These are phyloP conservation scores for Moesziomyces sp. DNA, from an alignment of 1,284 basidiomycete genomes.

Conservation along the genomic window DNA sequence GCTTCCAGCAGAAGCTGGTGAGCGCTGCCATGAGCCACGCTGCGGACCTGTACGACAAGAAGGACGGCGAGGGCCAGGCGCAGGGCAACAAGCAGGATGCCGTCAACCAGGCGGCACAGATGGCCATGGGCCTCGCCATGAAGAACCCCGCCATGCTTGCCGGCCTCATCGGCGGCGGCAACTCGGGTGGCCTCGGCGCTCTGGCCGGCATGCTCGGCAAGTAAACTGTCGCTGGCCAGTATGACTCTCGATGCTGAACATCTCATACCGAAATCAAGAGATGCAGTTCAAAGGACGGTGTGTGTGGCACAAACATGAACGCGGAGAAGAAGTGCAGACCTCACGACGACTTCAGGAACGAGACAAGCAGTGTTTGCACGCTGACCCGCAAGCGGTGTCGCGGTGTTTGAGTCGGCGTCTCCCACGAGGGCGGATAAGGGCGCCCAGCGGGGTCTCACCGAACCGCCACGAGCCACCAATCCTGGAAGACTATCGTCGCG, in stretches of 20 bases:
- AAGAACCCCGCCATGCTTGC: conserved; percentile 56
- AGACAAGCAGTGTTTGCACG: too few relatives aligned
- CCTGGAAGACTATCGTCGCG: too few relatives aligned
- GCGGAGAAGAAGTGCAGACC: too few relatives aligned
- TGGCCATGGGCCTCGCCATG: conserved; percentile 63
- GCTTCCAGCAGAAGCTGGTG: conserved; percentile 49
- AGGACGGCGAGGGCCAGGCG: conserved; percentile 59
- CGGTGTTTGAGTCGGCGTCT: too few relatives aligned
- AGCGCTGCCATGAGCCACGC: conserved; percentile 47
- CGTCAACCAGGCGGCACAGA: conserved; percentile 64
- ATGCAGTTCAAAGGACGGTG: not conserved
- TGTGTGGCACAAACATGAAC: too few relatives aligned
- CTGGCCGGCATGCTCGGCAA: conserved; percentile 45
- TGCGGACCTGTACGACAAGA: conserved; percentile 56
- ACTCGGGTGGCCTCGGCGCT: conserved; percentile 48
- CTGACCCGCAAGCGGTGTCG: too few relatives aligned
- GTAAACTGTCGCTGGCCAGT: conserved; percentile 4
- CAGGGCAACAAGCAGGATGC: conserved; percentile 66
- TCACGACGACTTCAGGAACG: too few relatives aligned
- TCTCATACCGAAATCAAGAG: not conserved
- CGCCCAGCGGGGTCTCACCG: too few relatives aligned
- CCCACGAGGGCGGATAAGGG: too few relatives aligned
- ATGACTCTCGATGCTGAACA: not conserved
- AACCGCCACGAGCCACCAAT: too few relatives aligned
- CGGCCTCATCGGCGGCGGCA: conserved; percentile 52